Base-by-base conservation (phyloP, 768 basidiomycete species). In the Mycena amicta region DNA sequence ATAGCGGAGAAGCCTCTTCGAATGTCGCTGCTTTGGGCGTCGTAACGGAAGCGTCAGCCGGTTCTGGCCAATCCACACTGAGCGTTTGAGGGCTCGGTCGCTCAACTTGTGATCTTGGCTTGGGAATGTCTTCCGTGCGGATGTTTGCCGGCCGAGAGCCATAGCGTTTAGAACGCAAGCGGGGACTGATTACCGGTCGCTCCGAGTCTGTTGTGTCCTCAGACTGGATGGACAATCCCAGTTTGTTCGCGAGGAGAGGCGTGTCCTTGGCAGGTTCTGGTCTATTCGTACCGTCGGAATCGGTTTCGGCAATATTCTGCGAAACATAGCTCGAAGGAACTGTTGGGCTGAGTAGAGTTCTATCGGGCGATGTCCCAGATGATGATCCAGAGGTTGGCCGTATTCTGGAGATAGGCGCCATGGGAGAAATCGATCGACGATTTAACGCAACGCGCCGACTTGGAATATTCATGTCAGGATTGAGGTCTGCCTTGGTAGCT, bases 391-490 rank as follows among this genome's bases (percentile, higher is more conserved):
- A 74, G 25, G 71, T 66, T n/a, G 74, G 73, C 37, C 75, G 75
- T 70, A 75, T 68, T 55, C 79, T 76, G 57, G 77, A 83, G 15
- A 71, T 74, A 29, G 84, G 77, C 18, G 89, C 88, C 85, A 90
- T 87, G 3, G 90, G 88, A 3, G 90, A 91, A 4, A 89, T 70
- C 13, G 86, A 84, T 60, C 80, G 81, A 29, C 89, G 83, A 67
- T 89, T 87, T 50, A 92, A 66, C 25, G 83, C 81, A 15, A 92
- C 79, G 49, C 78, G 72, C 50, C 88, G 80, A 67, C 90, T 88
- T 12, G 71, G 64, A 57, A 58, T 66, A 41, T 60, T 67, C 18
- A 74, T 71, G 56, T 90, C 88, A 3, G 86, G 86, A 43, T 87
- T 87, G 63, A 78, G 74, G 47, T 85, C 85, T 13, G 80, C 82